Evolutionary conservation across 106 monocot species (phyloP).

Genomic region (Agapanthus africanus): DNA sequence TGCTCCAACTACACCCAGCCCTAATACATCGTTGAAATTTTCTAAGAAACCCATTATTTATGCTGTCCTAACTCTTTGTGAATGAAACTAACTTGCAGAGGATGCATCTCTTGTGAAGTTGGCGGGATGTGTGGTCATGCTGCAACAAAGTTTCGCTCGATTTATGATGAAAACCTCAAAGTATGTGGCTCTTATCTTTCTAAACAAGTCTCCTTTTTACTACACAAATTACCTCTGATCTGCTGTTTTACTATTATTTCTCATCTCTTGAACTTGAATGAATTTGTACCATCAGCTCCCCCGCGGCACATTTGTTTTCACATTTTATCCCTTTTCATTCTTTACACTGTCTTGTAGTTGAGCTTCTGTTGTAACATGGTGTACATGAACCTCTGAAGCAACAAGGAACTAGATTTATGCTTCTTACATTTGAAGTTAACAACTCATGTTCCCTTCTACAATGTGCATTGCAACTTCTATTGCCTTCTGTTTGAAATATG

Average conservation of each 20-base stretch:
- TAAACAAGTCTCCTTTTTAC: background rate
- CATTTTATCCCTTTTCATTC: background rate
- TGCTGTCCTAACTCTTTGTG: background rate
- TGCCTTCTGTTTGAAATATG: too few relatives aligned
- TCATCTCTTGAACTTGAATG: conserved; percentile 6
- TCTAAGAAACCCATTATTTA: too few relatives aligned
- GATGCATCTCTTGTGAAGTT: conserved; percentile 1
- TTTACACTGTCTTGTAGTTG: conserved; percentile 16
- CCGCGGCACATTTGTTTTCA: background rate
- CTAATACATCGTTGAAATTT: too few relatives aligned
- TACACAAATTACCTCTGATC: conserved; percentile 14
- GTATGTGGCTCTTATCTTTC: conserved; percentile 8
- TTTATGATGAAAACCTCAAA: background rate
- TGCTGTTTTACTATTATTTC: conserved; percentile 7
- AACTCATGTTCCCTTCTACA: background rate
- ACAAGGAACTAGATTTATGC: background rate
- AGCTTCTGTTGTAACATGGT: conserved; percentile 14
- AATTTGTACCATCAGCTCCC: conserved; percentile 6
- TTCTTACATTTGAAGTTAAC: background rate
- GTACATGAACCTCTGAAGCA: background rate
- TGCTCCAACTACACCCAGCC: too few relatives aligned
- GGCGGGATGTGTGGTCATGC: background rate
- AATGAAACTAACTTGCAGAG: conserved; percentile 11
- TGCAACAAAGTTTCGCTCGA: background rate
- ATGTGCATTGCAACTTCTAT: too few relatives aligned